Conservation (phyloP, 441 rosid species). For the Pelargonium fulgidum region DNA sequence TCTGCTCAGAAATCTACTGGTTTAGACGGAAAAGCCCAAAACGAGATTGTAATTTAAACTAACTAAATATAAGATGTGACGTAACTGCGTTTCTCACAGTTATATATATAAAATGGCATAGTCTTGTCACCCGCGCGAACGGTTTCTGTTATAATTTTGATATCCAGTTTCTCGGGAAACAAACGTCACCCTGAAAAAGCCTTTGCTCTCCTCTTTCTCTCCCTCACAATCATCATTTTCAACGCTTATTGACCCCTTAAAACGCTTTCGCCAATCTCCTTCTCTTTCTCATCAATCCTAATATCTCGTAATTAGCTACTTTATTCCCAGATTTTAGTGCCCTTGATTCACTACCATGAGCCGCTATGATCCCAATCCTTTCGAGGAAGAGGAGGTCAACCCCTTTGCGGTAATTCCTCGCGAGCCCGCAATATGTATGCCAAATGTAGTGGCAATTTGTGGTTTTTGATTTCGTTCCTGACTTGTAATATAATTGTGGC, state of each 20-base stretch:
- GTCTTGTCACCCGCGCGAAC: conserved; percentile 3
- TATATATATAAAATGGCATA: background rate
- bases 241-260: background rate
- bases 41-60: no score
- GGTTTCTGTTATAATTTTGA: conserved; percentile 1
- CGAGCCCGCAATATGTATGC: background rate
- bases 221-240: background rate
- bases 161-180: conserved; percentile 27
- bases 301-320: background rate
- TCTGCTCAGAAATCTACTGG: no score
- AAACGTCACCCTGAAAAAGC: conserved; percentile 7
- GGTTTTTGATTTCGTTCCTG: conserved; percentile 3
- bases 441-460: background rate
- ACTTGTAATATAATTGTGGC: background rate
- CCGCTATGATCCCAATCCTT: conserved; percentile 67
- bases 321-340: conserved; percentile 16
- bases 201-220: no score
- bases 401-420: conserved; percentile 69
- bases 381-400: conserved; percentile 81
- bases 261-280: background rate
- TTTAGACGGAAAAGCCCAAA: no score
- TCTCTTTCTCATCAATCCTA: conserved; percentile 1
- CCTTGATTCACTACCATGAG: conserved; percentile 45
- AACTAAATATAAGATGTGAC: background rate
- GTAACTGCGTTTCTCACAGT: background rate